These are phyloP conservation scores for Drechslerella dactyloides DNA, from an alignment of 2,329 filamentous ascomycete genomes.

Conservation along the genomic window DNA sequence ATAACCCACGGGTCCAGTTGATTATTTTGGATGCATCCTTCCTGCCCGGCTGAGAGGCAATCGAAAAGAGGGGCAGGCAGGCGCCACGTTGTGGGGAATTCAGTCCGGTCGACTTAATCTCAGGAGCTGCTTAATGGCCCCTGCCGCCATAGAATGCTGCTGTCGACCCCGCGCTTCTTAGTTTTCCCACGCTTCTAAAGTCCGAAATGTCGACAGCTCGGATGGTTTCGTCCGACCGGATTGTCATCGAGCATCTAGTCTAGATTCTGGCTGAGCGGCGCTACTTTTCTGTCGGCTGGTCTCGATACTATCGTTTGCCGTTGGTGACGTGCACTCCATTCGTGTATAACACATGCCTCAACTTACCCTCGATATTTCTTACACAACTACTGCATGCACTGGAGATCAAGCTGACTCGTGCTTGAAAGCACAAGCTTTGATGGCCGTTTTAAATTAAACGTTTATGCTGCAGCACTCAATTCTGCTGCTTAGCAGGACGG, in stretches of 20 bases:
- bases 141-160: background rate
- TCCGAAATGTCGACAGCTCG: constrained; percentile 28
- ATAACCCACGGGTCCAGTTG: background rate
- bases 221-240: constrained; percentile 17
- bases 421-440: too few relatives aligned
- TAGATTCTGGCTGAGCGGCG: background rate
- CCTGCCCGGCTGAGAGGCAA: background rate
- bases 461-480: too few relatives aligned
- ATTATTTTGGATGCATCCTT: too few relatives aligned
- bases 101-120: constrained; percentile 9
- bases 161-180: background rate
- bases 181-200: constrained; percentile 17
- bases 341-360: too few relatives aligned
- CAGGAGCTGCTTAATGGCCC: background rate
- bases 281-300: background rate
- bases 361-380: too few relatives aligned
- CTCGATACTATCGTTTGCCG: background rate
- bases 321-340: too few relatives aligned
- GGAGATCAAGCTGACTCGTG: too few relatives aligned
- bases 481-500: too few relatives aligned
- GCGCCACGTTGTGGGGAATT: constrained; percentile 1
- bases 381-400: too few relatives aligned
- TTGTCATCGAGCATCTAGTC: background rate
- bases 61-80: background rate
- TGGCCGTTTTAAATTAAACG: too few relatives aligned